Base-by-base conservation (phyloP, 73 alveolate species). In the Blepharisma stoltei region DNA sequence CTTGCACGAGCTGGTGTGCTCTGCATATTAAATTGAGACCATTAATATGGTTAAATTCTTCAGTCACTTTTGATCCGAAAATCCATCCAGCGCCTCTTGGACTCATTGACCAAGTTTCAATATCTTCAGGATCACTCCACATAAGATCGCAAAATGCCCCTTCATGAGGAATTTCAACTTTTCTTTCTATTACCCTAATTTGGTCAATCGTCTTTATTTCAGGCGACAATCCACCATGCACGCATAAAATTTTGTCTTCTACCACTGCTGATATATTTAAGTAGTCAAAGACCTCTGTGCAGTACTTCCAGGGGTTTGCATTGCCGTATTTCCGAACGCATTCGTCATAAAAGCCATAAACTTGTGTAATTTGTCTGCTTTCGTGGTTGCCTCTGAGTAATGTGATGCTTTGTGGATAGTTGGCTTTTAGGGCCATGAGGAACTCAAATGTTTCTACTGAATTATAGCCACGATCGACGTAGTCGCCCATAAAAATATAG, bases 111-210 rank as follows among this genome's bases (percentile, higher is more conserved):
- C 96, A 89, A 20, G 87, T 48, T 6, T 83, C 90, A 76, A 86
- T 78, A 50, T 82, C 91, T 78, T 92, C 99, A 8, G 98, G 98
- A 60, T 94, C 98, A 65, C 94, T 80, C 98, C 98, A 94, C 88
- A 94, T 65, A 49, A 94, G 86, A 86, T 94, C 98, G 65, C 96
- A 89, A 80, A 94, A 86, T 6, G 93, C 93, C 6, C 97, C 98
- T 77, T 89, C 97, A 54, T 81, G 93, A 14, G 98, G 98, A 52
- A 92, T 91, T 86, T 94, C 98, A 38, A 77, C 68, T 55, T 77
- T 85, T 91, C 98, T 91, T 71, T 87, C 90, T 43, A 89, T 76
- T 27, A 81, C 70, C 83, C 95, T 93, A 14, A 93, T 78, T 81
- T 94, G 91, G 73, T 94, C 98, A 20, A 94, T 80, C 6, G 98